Evolutionary conservation across 1,139 yeast species (phyloP).

Genomic region (Yarrowia galli): DNA sequence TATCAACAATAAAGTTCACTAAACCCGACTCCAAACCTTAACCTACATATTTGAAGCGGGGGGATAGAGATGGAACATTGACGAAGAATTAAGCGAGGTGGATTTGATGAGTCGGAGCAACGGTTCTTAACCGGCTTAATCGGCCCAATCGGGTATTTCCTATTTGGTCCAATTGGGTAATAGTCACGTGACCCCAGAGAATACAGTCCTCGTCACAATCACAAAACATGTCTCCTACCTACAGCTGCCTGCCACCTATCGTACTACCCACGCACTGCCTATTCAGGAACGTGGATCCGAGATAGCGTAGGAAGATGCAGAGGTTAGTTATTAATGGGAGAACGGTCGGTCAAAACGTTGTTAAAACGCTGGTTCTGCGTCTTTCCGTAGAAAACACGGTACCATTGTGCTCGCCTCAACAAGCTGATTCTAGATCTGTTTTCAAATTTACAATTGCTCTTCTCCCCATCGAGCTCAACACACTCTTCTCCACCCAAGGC

Average conservation of each 20-base stretch:
- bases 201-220: neutral
- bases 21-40: neutral
- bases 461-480: neutral
- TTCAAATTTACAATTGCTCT: neutral
- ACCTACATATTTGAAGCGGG: neutral
- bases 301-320: neutral
- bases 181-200: neutral
- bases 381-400: too few relatives aligned
- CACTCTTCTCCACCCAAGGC: neutral
- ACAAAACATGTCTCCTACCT: too few relatives aligned
- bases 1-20: neutral
- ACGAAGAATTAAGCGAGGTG: conserved; percentile 6
- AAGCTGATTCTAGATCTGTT: neutral
- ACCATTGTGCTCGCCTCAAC: neutral
- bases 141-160: too few relatives aligned
- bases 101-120: neutral
- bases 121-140: too few relatives aligned
- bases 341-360: neutral
- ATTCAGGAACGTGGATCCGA: conserved; percentile 34
- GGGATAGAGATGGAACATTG: neutral
- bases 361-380: too few relatives aligned
- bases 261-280: neutral
- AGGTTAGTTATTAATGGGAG: neutral
- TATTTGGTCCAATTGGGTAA: too few relatives aligned
- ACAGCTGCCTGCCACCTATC: neutral